Evolutionary conservation across 2,329 filamentous ascomycete species (phyloP).

Genomic region (Penicillium sp.): DNA sequence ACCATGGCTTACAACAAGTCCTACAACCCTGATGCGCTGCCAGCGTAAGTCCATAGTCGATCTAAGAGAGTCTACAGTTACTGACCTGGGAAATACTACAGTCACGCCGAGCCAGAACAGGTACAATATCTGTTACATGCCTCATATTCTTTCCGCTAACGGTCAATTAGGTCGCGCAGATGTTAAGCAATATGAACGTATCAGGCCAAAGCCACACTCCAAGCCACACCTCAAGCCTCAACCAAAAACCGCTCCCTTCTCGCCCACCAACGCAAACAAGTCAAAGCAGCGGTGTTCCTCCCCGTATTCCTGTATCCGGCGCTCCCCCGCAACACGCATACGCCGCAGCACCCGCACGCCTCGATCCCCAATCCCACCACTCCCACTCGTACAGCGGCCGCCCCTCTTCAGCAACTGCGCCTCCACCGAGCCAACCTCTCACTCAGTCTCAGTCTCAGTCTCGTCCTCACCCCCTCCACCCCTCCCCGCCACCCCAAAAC

Average conservation of each 20-base stretch:
- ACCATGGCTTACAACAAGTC: conserved; percentile 90
- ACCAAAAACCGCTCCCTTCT: conserved; percentile 27
- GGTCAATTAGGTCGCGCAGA: conserved; percentile 44
- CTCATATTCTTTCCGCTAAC: neutral
- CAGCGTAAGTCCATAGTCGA: conserved; percentile 62
- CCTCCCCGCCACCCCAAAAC: conserved; percentile 45
- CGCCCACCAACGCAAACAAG: conserved; percentile 25
- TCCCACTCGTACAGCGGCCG: conserved; percentile 21
- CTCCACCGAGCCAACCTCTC: conserved; percentile 18
- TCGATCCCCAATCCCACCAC: conserved; percentile 14
- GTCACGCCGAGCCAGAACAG: conserved; percentile 73
- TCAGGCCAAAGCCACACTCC: conserved; percentile 21
- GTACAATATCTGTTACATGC: conserved; percentile 39
- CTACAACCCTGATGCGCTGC: conserved; percentile 92
- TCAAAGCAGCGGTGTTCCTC: conserved; percentile 23
- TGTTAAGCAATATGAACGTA: conserved; percentile 39
- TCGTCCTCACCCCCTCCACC: conserved; percentile 39
- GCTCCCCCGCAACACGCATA: conserved; percentile 22
- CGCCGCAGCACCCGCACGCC: conserved; percentile 17
- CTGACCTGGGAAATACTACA: conserved; percentile 33
- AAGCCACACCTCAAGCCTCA: conserved; percentile 13
- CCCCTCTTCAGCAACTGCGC: conserved; percentile 14
- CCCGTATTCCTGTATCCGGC: conserved; percentile 28
- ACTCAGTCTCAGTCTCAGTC: conserved; percentile 46
- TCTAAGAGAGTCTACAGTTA: conserved; percentile 3